These are phyloP conservation scores for Fusarium sp. DNA, from an alignment of 2,329 filamentous ascomycete species.

Conservation along the genomic window DNA sequence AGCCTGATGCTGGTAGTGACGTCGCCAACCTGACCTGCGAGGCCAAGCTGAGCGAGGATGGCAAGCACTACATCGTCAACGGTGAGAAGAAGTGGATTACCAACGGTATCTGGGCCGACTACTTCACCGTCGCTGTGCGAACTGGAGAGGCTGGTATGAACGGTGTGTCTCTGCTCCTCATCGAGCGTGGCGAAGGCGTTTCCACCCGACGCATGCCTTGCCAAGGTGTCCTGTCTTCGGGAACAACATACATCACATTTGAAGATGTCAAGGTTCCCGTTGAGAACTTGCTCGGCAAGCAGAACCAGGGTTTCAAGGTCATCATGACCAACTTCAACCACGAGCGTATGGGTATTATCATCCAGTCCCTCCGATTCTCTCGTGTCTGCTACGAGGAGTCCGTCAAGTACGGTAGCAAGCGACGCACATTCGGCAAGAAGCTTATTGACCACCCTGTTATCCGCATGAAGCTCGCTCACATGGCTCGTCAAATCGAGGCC, in stretches of 20 bases:
- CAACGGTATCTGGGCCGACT: conserved; percentile 96
- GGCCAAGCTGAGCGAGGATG: conserved; percentile 92
- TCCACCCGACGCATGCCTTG: conserved; percentile 97
- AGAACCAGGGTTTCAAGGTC: conserved; percentile 97
- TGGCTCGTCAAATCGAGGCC: conserved; percentile 97
- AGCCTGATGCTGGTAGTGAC: conserved; percentile 93
- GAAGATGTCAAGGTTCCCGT: conserved; percentile 99
- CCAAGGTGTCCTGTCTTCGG: conserved; percentile 87
- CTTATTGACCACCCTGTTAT: conserved; percentile 98
- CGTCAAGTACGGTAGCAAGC: conserved; percentile 97
- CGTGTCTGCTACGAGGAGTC: conserved; percentile 98
- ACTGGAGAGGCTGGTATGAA: conserved; percentile 92
- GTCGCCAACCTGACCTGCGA: conserved; percentile 96
- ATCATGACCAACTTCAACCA: conserved; percentile 99
- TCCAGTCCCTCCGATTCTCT: conserved; percentile 94
- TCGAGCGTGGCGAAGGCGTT: conserved; percentile 90
- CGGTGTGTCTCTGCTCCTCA: conserved; percentile 88
- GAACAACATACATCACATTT: conserved; percentile 91
- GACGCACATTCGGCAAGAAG: conserved; percentile 94
- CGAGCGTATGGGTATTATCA: conserved; percentile 98
- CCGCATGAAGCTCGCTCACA: conserved; percentile 95
- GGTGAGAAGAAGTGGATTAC: conserved; percentile 99
- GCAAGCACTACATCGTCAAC: conserved; percentile 99
- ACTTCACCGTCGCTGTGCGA: conserved; percentile 96
- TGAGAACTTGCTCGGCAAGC: conserved; percentile 97